Evolutionary conservation across 345 rosid species (phyloP).

Genomic region (Lepidium sativum): DNA sequence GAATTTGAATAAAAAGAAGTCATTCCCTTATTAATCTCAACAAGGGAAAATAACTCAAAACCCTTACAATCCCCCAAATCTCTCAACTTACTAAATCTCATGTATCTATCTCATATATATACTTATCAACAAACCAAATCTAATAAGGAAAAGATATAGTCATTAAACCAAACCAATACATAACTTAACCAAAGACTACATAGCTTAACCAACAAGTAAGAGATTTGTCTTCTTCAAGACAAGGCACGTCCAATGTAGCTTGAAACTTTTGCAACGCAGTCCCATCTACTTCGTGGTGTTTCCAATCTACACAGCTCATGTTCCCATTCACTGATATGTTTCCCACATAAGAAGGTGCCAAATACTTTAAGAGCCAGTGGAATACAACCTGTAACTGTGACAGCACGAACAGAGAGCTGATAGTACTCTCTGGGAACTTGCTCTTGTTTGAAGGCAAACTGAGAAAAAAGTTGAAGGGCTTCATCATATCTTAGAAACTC

Average conservation of each 20-base stretch:
- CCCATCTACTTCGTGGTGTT: neutral
- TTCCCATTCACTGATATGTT: constrained; percentile 13
- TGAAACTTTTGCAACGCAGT: neutral
- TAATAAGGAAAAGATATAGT: too few species aligned
- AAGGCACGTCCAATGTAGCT: neutral
- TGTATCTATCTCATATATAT: too few species aligned
- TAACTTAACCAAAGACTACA: too few species aligned
- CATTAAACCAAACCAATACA: too few species aligned
- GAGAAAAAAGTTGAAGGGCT: constrained; percentile 9
- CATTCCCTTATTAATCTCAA: too few species aligned
- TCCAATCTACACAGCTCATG: neutral
- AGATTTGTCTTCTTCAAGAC: too few species aligned
- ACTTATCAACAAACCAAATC: too few species aligned
- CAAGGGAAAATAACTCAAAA: too few species aligned
- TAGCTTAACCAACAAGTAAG: too few species aligned
- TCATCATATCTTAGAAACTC: neutral
- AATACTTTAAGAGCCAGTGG: constrained; percentile 29
- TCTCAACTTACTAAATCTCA: too few species aligned
- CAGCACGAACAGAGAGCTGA: neutral
- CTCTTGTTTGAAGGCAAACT: neutral
- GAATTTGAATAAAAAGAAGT: too few species aligned
- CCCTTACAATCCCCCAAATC: too few species aligned
- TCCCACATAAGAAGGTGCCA: constrained; percentile 9
- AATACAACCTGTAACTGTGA: neutral
- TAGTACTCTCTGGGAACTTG: neutral